Evolutionary conservation across 169 alveolate species (phyloP), one percentile per base, ranked within the genome.

Genomic region (Plasmodium adleri): DNA sequence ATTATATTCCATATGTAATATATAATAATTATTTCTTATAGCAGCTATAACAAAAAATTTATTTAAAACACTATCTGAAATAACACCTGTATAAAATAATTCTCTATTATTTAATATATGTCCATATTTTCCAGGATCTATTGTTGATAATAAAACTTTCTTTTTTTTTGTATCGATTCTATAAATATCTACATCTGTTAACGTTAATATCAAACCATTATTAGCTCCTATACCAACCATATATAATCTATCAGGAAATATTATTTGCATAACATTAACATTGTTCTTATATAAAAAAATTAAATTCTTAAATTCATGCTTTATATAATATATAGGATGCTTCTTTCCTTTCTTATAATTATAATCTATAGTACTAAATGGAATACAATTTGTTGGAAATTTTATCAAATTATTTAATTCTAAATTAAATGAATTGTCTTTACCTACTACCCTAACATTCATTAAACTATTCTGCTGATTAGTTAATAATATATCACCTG

Each of bases 301-400:
- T 5, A 68, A 68, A 70, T 70, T 68, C 39, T 67, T 26, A 28
- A 83, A 83, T 56, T 83, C 91, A 43, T 83, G 91, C 8, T 83
- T 83, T 3, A 83, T 62, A 70, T 54, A 83, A 39, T 83, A 83
- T 32, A 68, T 22, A 1, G 91, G 73, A 1, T 85, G 73, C 32
- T 83, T 83, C 20, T 68, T 67, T 28, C 43, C 59, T 32, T 43
- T 68, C 5, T 13, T 49, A 12, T 24, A 8, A 20, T 83, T 83
- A 62, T 58, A 43, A 56, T 83, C 91, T 0, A 83, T 49, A 7
- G 85, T 12, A 68, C 83, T 83, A 20, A 49, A 50, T 0, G 91
- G 91, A 26, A 83, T 83, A 59, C 91, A 83, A 5, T 83, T n/a
- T 9, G 71, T 64, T 17, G 91, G 91, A 24, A 83, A 83, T 13